Evolutionary conservation across 768 basidiomycete genomes (phyloP).

Genomic region (Suillus americanus): DNA sequence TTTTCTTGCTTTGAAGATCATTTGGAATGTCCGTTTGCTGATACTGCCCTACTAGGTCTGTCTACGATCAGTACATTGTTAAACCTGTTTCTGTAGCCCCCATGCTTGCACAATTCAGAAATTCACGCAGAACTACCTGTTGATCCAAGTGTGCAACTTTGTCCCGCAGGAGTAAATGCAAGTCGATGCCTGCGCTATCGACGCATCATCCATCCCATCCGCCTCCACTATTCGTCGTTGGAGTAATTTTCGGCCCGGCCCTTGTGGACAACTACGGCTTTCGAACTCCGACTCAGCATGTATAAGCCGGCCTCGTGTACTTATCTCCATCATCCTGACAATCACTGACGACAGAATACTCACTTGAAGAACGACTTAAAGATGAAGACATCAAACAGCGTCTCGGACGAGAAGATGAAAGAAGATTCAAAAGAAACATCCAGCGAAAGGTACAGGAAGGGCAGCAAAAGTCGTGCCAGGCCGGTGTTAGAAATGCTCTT

Average conservation of each 20-base stretch:
- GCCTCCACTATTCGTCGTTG: background rate
- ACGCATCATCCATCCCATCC: background rate
- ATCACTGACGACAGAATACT: background rate
- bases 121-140: background rate
- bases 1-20: background rate
- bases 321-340: background rate
- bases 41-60: background rate
- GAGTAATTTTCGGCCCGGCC: background rate
- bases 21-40: background rate
- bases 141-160: background rate
- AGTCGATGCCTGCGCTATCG: background rate
- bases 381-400: background rate
- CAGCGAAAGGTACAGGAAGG: background rate
- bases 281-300: background rate
- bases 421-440: background rate
- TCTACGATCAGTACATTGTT: background rate
- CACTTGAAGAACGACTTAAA: background rate
- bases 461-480: background rate
- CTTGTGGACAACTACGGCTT: background rate
- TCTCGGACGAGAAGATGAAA: conserved; percentile 1
- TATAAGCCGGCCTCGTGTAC: background rate
- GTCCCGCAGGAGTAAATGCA: background rate
- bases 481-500: background rate
- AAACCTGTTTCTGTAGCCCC: background rate
- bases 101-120: background rate